Conservation (phyloP, 441 rosid genomes). For the Geranium incanum region DNA sequence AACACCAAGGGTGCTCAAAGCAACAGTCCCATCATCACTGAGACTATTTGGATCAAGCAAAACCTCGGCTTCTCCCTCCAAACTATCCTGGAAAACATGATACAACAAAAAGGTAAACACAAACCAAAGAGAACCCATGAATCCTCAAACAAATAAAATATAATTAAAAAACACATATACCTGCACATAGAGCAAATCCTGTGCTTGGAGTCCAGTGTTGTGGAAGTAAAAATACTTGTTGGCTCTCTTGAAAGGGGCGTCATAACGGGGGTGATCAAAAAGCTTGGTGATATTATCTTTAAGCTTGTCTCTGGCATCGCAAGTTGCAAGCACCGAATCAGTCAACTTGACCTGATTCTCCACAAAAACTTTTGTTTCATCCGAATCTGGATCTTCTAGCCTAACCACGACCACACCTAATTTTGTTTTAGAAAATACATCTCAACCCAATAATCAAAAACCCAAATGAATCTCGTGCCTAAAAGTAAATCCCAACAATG, state of each 20-base stretch:
- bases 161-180: conserved; percentile 21
- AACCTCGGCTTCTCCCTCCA: conserved; percentile 63
- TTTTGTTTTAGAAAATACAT: neutral
- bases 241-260: conserved; percentile 52
- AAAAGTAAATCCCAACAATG: neutral
- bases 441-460: neutral
- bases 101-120: conserved; percentile 5
- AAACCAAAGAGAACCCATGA: conserved; percentile 8
- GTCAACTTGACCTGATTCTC: conserved; percentile 62
- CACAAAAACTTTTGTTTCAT: conserved; percentile 68
- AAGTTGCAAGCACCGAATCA: conserved; percentile 49
- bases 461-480: neutral
- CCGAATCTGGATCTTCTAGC: conserved; percentile 91
- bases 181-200: conserved; percentile 68
- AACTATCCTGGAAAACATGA: conserved; percentile 42
- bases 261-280: conserved; percentile 77
- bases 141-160: neutral
- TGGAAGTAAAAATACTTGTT: conserved; percentile 75
- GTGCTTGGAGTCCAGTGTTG: conserved; percentile 84
- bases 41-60: conserved; percentile 85
- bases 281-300: conserved; percentile 50
- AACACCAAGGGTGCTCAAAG: conserved; percentile 44
- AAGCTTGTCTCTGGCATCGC: conserved; percentile 57
- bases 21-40: conserved; percentile 78
- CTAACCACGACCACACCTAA: conserved; percentile 26